Conservation (phyloP, 352 stramenopile species). For the Globisporangium irregulare region DNA sequence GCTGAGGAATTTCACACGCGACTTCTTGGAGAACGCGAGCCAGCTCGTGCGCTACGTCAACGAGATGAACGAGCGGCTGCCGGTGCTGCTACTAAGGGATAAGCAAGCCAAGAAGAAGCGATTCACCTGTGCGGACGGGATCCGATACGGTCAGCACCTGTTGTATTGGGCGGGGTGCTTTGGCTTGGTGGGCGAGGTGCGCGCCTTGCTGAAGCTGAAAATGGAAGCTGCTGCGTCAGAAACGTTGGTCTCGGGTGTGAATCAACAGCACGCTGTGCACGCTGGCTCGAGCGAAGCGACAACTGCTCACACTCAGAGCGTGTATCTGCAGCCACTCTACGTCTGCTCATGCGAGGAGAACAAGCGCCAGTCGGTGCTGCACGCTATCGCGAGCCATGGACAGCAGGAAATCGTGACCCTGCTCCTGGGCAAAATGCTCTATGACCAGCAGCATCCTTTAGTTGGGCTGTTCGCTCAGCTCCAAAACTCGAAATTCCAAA, state of each 20-base stretch:
- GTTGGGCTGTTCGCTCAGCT: not conserved
- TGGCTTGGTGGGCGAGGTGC: constrained; percentile 51
- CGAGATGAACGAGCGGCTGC: constrained; percentile 60
- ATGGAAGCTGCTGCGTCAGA: constrained; percentile 20
- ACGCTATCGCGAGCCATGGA: constrained; percentile 52
- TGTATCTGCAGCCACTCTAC: constrained; percentile 44
- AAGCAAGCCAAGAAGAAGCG: constrained; percentile 17
- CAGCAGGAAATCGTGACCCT: constrained; percentile 50
- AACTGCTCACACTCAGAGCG: constrained; percentile 4
- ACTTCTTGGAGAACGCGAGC: constrained; percentile 48
- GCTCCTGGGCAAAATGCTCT: constrained; percentile 46
- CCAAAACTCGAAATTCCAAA: not conserved
- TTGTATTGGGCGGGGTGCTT: constrained; percentile 77
- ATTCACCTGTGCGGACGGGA: constrained; percentile 36
- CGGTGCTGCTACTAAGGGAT: constrained; percentile 21
- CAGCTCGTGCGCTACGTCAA: constrained; percentile 47
- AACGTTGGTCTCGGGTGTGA: not conserved
- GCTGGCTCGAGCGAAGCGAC: no score
- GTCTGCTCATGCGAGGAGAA: constrained; percentile 63
- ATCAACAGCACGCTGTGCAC: not conserved
- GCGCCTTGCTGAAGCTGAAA: constrained; percentile 37
- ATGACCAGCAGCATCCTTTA: constrained; percentile 31
- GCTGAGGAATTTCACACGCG: constrained; percentile 41
- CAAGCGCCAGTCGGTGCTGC: constrained; percentile 63
- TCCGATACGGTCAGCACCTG: constrained; percentile 75